Evolutionary conservation across 257 asterid genomes (phyloP).

Genomic region (Solanum megistacrolobum): DNA sequence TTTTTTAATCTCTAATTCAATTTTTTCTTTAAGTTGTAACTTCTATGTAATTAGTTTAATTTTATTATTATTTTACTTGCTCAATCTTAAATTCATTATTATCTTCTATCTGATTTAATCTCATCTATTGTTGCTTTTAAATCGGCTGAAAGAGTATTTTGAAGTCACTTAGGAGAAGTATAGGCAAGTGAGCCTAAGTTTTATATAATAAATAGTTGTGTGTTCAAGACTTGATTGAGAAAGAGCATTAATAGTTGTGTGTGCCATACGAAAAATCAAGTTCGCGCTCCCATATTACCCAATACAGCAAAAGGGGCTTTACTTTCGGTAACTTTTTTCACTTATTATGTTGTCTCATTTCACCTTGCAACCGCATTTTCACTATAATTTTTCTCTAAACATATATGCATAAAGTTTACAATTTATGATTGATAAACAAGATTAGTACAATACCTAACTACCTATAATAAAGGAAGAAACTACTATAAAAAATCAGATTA

Average conservation of each 20-base stretch:
- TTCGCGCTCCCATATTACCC: not conserved
- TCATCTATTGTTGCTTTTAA: too few species aligned
- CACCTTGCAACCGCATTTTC: not conserved
- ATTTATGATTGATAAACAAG: not conserved
- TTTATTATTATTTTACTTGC: too few species aligned
- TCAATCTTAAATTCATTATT: too few species aligned
- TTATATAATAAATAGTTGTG: not conserved
- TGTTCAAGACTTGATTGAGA: not conserved
- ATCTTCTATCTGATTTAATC: too few species aligned
- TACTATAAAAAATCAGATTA: not conserved
- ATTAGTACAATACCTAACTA: not conserved
- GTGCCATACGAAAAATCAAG: not conserved
- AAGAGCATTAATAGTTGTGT: too few species aligned
- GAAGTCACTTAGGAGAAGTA: too few species aligned
- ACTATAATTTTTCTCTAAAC: not conserved
- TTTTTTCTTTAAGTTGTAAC: too few species aligned
- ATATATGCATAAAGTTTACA: not conserved
- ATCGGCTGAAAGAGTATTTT: too few species aligned
- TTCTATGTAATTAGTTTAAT: too few species aligned
- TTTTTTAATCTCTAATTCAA: too few species aligned
- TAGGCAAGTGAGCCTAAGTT: not conserved
- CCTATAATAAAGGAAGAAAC: not conserved
- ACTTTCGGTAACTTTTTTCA: not conserved
- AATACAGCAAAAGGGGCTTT: not conserved
- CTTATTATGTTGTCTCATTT: not conserved